Conservation (phyloP, 257 asterid species). For the Fraxinus excelsior region DNA sequence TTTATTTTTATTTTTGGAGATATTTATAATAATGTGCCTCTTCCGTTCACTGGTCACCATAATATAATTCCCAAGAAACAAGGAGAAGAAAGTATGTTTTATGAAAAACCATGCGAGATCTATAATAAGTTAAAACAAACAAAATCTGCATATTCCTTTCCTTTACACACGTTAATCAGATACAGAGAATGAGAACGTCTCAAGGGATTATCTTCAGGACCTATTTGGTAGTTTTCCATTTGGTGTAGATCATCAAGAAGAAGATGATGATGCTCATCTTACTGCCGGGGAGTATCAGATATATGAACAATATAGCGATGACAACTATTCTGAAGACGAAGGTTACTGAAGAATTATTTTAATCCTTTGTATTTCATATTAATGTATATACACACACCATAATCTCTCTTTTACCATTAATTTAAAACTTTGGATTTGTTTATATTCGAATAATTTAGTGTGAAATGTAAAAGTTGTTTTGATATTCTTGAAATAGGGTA, state of each 20-base stretch:
- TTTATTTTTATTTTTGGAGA: no score
- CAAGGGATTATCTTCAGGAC: constrained; percentile 74
- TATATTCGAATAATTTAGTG: no score
- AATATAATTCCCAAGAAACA: not conserved
- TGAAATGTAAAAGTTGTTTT: no score
- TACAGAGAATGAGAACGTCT: constrained; percentile 59
- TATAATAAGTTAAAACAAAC: not conserved
- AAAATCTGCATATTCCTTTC: constrained; percentile 35
- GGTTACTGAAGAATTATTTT: constrained; percentile 35
- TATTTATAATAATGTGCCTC: not conserved
- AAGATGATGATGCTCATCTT: constrained; percentile 39
- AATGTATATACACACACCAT: not conserved
- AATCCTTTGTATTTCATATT: not conserved
- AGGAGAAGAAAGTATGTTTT: no score
- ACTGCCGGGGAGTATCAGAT: constrained; percentile 69
- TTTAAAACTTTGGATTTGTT: no score
- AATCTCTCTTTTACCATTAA: no score
- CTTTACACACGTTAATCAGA: constrained; percentile 39
- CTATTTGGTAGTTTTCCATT: constrained; percentile 83
- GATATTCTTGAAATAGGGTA: no score
- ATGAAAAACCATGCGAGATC: not conserved
- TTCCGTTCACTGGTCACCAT: not conserved
- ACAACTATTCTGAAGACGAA: constrained; percentile 55
- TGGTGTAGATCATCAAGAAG: constrained; percentile 42
- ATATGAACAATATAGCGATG: constrained; percentile 69